Conservation (phyloP, 2,329 filamentous ascomycete species). For the Trichoderma simmonsii region DNA sequence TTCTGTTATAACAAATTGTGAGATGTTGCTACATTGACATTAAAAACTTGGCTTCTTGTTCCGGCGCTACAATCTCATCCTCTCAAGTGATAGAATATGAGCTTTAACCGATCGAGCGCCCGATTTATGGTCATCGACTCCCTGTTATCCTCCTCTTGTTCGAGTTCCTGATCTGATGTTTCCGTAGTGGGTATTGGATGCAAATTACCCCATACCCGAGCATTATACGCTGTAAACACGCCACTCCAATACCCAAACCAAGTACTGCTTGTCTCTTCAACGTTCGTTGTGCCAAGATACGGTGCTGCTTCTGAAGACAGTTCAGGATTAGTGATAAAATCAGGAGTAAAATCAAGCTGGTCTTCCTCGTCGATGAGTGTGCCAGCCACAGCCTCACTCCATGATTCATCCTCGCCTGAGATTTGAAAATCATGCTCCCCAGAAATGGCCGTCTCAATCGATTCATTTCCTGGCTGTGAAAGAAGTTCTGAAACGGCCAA, state of each 20-base stretch:
- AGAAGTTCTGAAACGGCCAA: background rate
- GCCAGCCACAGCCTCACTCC: background rate
- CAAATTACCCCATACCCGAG: constrained; percentile 3
- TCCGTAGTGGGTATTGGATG: background rate
- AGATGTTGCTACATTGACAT: background rate
- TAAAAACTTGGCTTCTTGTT: background rate
- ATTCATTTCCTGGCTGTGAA: background rate
- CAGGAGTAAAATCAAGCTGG: background rate
- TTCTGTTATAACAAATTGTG: background rate
- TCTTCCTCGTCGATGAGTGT: background rate
- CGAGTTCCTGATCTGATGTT: background rate
- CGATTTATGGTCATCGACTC: background rate
- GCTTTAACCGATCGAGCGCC: background rate
- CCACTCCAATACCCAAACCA: background rate
- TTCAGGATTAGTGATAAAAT: background rate
- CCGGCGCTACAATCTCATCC: background rate
- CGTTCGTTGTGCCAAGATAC: background rate
- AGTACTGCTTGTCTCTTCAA: background rate
- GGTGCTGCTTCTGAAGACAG: background rate
- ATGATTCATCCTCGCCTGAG: background rate
- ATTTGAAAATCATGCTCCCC: background rate
- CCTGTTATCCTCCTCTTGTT: background rate
- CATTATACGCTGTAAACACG: constrained; percentile 8
- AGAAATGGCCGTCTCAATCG: no score
- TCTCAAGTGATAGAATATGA: background rate